Percentiles rank a stretch among this genome's conserved stretches.
Evolutionary conservation across 2,329 filamentous ascomycete species (phyloP).

Genomic region (Curvularia verruculosa): DNA sequence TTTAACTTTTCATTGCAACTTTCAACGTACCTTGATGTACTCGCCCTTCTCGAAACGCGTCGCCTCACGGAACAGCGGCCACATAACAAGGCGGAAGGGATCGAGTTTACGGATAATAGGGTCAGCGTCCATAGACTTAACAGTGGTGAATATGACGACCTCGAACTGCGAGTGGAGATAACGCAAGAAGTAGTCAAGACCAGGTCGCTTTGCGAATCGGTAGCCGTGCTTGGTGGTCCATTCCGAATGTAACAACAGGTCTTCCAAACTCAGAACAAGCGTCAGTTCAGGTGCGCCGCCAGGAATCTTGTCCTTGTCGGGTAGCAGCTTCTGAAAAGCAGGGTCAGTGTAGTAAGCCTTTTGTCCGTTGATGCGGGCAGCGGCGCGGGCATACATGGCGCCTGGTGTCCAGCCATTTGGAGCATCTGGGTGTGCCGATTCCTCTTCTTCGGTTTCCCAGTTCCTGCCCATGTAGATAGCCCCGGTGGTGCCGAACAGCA

Average conservation of each 20-base stretch:
- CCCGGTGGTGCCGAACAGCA: conserved; percentile 62
- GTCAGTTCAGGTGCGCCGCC: conserved; percentile 83
- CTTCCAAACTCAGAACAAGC: conserved; percentile 88
- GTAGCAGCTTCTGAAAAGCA: conserved; percentile 90
- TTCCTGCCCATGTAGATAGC: conserved; percentile 82
- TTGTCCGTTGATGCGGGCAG: conserved; percentile 74
- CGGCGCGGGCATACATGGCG: conserved; percentile 81
- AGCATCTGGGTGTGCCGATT: conserved; percentile 68
- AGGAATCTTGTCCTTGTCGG: conserved; percentile 66
- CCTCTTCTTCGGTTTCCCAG: conserved; percentile 80
- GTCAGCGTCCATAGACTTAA: conserved; percentile 83
- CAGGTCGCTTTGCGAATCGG: conserved; percentile 92
- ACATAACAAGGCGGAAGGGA: conserved; percentile 92
- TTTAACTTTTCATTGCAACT: background rate
- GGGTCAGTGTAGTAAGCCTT: conserved; percentile 95
- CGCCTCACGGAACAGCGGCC: conserved; percentile 94
- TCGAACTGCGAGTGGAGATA: conserved; percentile 99
- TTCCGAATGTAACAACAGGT: conserved; percentile 91
- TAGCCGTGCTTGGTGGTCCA: conserved; percentile 95
- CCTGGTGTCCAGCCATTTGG: conserved; percentile 78
- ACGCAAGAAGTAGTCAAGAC: conserved; percentile 94
- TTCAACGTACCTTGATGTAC: conserved; percentile 79
- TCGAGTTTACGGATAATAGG: conserved; percentile 92
- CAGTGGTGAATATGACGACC: conserved; percentile 90
- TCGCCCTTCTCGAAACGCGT: conserved; percentile 96